These are phyloP conservation scores for Penicillium argentinense DNA, from an alignment of 495 filamentous ascomycete species.

Conservation along the genomic window DNA sequence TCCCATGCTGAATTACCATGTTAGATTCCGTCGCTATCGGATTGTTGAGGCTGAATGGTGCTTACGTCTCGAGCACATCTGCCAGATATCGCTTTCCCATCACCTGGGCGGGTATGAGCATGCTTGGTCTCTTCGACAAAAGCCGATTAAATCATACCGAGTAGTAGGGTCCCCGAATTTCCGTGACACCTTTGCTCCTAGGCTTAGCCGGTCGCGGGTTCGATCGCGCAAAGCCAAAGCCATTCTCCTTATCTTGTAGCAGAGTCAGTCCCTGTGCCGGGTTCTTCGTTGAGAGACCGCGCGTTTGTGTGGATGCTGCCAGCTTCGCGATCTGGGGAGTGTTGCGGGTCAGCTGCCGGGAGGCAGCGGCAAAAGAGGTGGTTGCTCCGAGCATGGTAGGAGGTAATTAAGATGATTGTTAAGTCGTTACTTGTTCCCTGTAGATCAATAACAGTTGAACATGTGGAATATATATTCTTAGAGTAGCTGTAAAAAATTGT, in stretches of 20 bases:
- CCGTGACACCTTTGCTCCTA: slow-evolving; percentile 49
- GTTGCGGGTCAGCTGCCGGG: not conserved
- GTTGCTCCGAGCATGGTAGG: too few relatives aligned
- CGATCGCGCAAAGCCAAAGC: slow-evolving; percentile 54
- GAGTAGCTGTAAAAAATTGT: too few relatives aligned
- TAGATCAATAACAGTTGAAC: not conserved
- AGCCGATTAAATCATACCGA: slow-evolving; percentile 28
- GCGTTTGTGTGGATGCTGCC: slow-evolving; percentile 3
- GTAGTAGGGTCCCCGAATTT: slow-evolving; percentile 59
- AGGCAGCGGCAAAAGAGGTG: not conserved
- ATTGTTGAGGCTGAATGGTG: not conserved
- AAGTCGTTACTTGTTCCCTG: too few relatives aligned
- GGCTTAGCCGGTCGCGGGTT: slow-evolving; percentile 53
- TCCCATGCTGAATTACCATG: slow-evolving; percentile 42
- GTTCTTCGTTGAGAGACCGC: slow-evolving; percentile 19
- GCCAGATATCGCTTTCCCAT: slow-evolving; percentile 55
- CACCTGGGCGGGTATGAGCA: slow-evolving; percentile 25
- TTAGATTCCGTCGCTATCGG: not conserved
- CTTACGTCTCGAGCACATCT: slow-evolving; percentile 52
- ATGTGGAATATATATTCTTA: not conserved
- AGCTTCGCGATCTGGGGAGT: slow-evolving; percentile 12
- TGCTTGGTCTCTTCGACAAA: not conserved
- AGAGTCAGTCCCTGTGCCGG: slow-evolving; percentile 31
- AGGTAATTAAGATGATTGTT: too few relatives aligned
- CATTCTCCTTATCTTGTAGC: slow-evolving; percentile 50